phyloP scores from a whole-genome alignment of 2,329 filamentous ascomycete genomes.

The Chaetomiaceae sp. region DNA sequence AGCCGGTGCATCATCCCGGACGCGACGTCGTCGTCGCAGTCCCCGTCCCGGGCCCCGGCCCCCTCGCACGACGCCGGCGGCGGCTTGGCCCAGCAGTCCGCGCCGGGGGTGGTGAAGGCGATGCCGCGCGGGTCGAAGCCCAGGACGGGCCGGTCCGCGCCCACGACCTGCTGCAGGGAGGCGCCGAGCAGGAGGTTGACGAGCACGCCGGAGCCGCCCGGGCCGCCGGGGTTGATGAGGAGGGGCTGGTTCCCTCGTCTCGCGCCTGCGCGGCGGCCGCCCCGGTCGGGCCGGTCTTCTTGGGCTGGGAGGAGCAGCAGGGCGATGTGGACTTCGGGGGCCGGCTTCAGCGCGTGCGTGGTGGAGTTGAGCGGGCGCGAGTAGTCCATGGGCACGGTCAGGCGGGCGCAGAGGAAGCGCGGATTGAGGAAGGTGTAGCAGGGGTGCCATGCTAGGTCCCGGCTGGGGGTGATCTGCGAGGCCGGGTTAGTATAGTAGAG shows the following conservation, averaged over 20 bases:
- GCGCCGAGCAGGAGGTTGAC: conserved; percentile 29
- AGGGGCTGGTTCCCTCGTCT: too few species aligned
- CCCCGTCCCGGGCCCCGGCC: conserved; percentile 11
- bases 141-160: conserved; percentile 40
- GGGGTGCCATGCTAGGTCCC: conserved; percentile 42
- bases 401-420: conserved; percentile 38
- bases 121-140: conserved; percentile 47
- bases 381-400: conserved; percentile 47
- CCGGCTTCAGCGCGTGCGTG: too few species aligned
- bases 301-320: conserved; percentile 34
- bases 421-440: conserved; percentile 32
- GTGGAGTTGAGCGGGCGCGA: conserved; percentile 35
- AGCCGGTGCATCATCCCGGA: conserved; percentile 32
- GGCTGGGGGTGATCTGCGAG: conserved; percentile 40
- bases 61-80: too few species aligned
- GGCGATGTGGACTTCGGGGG: conserved; percentile 37
- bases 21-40: conserved; percentile 25
- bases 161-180: conserved; percentile 36
- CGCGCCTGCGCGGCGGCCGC: too few species aligned
- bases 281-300: too few species aligned
- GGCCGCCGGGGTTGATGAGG: conserved; percentile 45
- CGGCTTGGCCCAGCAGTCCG: conserved; percentile 36
- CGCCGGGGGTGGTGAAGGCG: conserved; percentile 36
- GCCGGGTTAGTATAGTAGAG: not conserved
- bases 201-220: conserved; percentile 39